A percentile compares a stretch with the other conserved stretches of the same genome.
phyloP scores from a whole-genome alignment of 148 eudicot genomes.

The Diospyros lotus region DNA sequence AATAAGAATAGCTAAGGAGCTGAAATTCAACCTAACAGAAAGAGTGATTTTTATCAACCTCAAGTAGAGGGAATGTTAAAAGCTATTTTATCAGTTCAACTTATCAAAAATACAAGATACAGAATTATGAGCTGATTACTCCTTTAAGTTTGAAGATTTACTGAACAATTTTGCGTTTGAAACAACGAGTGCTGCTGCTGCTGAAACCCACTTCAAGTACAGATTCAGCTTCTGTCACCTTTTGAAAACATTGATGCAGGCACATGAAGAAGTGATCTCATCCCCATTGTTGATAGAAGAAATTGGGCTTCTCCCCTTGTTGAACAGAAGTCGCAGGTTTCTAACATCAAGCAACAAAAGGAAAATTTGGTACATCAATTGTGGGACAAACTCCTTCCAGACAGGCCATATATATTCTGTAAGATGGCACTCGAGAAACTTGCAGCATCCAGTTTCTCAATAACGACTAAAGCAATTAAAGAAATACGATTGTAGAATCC shows the following conservation, averaged over 20 bases:
- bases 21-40: too few relatives aligned
- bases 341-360: not conserved
- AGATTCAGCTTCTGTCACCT: not conserved
- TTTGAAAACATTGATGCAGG: not conserved
- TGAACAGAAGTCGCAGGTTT: not conserved
- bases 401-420: not conserved
- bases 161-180: too few relatives aligned
- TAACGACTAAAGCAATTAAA: too few relatives aligned
- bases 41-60: too few relatives aligned
- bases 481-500: too few relatives aligned
- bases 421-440: not conserved
- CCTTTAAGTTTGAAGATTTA: too few relatives aligned
- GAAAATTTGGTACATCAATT: not conserved
- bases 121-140: too few relatives aligned
- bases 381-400: not conserved
- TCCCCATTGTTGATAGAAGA: not conserved
- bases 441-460: not conserved
- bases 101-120: too few relatives aligned
- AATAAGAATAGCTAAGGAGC: too few relatives aligned
- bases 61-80: too few relatives aligned
- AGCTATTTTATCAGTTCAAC: too few relatives aligned
- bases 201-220: not conserved
- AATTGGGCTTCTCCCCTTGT: not conserved
- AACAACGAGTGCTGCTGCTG: not conserved
- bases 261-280: not conserved